Conservation (phyloP, 116 monocot genomes). For the Iris pallida region DNA sequence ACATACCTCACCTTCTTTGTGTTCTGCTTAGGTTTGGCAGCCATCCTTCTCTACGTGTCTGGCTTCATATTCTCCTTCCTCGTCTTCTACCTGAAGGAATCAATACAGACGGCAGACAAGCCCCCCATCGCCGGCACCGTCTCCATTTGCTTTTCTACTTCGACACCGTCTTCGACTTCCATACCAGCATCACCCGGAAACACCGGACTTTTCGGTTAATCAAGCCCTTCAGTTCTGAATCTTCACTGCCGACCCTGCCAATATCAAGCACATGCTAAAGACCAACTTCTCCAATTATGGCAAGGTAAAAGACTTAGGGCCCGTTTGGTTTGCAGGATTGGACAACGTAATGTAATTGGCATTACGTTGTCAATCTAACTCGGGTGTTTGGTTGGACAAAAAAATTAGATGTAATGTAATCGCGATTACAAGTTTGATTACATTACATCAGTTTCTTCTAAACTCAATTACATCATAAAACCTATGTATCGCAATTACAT, state of each 20-base stretch:
- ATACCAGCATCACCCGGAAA: constrained; percentile 12
- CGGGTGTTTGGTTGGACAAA: no score
- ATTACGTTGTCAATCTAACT: no score
- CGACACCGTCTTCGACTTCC: constrained; percentile 34
- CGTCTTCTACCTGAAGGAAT: constrained; percentile 27
- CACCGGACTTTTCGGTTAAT: constrained; percentile 41
- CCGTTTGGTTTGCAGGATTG: no score
- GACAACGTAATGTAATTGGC: no score
- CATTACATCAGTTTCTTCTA: no score
- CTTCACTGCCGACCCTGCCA: constrained; percentile 42
- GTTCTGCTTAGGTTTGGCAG: constrained; percentile 1
- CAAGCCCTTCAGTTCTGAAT: constrained; percentile 27
- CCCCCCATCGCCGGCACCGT: constrained; percentile 41
- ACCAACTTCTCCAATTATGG: constrained; percentile 58
- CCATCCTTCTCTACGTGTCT: constrained; percentile 18
- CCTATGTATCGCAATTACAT: no score
- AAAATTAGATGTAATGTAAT: no score
- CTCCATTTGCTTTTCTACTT: constrained; percentile 49
- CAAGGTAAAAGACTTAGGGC: constrained; percentile 40
- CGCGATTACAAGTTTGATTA: no score
- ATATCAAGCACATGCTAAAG: constrained; percentile 58
- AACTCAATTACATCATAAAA: no score
- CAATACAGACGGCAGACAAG: constrained; percentile 15
- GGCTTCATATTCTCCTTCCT: constrained; percentile 11
- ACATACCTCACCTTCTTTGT: neutral